These are phyloP conservation scores for Flaveria robusta DNA, from an alignment of 129 eudicot species.

Conservation along the genomic window DNA sequence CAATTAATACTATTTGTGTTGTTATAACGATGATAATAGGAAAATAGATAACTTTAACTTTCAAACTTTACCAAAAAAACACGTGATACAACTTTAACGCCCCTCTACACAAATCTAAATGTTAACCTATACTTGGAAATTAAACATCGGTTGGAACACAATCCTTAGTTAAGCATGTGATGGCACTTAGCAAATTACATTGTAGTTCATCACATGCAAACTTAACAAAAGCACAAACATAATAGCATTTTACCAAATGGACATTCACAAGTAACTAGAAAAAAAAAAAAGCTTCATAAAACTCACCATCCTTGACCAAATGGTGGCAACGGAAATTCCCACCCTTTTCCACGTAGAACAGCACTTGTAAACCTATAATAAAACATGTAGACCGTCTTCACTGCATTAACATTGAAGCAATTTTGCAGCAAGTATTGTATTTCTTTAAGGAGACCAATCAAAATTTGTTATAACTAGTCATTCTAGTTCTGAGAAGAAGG, in stretches of 20 bases:
- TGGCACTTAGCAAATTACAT: slow-evolving; percentile 19
- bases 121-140: not conserved
- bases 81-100: not conserved
- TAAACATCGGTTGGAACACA: not conserved
- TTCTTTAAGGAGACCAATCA: not conserved
- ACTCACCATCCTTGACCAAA: slow-evolving; percentile 98
- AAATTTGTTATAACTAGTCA: not conserved
- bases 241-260: slow-evolving; percentile 6
- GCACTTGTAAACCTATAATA: slow-evolving; percentile 85
- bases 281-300: slow-evolving; percentile 2
- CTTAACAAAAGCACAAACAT: slow-evolving; percentile 22
- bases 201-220: slow-evolving; percentile 12
- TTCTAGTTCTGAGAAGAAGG: not conserved
- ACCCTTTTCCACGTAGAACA: slow-evolving; percentile 77
- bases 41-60: not conserved
- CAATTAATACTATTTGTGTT: slow-evolving; percentile 3
- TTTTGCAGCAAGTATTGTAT: not conserved
- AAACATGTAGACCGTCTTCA: not conserved
- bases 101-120: not conserved
- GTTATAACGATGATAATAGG: not conserved
- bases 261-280: slow-evolving; percentile 1
- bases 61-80: not conserved
- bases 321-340: slow-evolving; percentile 96
- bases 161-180: slow-evolving; percentile 21
- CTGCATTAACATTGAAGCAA: not conserved